These are phyloP conservation scores for Alternaria consortialis DNA, from an alignment of 2,329 filamentous ascomycete genomes.

Conservation along the genomic window DNA sequence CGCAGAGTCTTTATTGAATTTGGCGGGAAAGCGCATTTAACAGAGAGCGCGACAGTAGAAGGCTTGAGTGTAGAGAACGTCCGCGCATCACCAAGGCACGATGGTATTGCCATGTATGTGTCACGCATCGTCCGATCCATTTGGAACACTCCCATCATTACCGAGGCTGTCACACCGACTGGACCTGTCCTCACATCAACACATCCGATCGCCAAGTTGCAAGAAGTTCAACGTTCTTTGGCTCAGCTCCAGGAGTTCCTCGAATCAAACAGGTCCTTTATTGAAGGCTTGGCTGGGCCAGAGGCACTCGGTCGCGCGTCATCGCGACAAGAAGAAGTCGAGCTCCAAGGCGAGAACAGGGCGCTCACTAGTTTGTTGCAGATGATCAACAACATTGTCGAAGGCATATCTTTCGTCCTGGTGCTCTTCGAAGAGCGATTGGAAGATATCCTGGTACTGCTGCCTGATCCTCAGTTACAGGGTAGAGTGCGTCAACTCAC, in stretches of 20 bases:
- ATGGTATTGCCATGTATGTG: slow-evolving; percentile 87
- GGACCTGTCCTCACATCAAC: slow-evolving; percentile 73
- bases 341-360: slow-evolving; percentile 92
- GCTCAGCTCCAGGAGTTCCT: slow-evolving; percentile 83
- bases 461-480: slow-evolving; percentile 72
- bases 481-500: slow-evolving; percentile 78
- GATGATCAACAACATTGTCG: slow-evolving; percentile 88
- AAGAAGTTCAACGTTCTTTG: slow-evolving; percentile 80
- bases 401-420: slow-evolving; percentile 94
- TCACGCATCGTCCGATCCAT: slow-evolving; percentile 86
- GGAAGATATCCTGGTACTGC: slow-evolving; percentile 81
- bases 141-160: slow-evolving; percentile 83
- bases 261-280: slow-evolving; percentile 85
- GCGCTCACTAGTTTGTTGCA: slow-evolving; percentile 86
- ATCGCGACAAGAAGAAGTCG: slow-evolving; percentile 89
- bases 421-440: slow-evolving; percentile 95
- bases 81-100: slow-evolving; percentile 85
- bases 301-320: slow-evolving; percentile 80
- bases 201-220: slow-evolving; percentile 73
- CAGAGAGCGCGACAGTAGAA: slow-evolving; percentile 75
- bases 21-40: slow-evolving; percentile 85
- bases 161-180: slow-evolving; percentile 61
- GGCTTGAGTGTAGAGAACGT: slow-evolving; percentile 79
- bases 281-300: slow-evolving; percentile 92
- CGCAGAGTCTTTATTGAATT: slow-evolving; percentile 90